Percentiles rank a stretch among this genome's conserved stretches.
phyloP scores from a whole-genome alignment of 1,139 yeast genomes.

The Yamadazyma songkhlaensis region DNA sequence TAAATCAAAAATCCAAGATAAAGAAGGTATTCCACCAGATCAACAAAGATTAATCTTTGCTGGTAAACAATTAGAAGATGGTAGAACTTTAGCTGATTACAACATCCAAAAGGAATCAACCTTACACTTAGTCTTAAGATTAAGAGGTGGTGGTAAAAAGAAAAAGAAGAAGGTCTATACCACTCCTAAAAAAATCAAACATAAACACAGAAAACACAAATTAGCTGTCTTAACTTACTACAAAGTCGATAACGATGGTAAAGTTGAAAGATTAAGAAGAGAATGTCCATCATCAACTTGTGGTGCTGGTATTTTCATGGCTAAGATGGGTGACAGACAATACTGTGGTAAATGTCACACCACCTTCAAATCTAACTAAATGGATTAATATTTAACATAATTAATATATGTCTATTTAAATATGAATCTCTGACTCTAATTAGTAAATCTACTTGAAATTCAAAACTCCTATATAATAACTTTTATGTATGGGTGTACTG shows the following conservation, averaged over 20 bases:
- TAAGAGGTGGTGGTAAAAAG: constrained; percentile 99
- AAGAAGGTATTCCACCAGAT: constrained; percentile 99
- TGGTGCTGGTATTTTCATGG: constrained; percentile 99
- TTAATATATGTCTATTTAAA: constrained; percentile 1
- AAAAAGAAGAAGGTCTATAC: constrained; percentile 99
- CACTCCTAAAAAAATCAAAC: constrained; percentile 99
- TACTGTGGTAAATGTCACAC: constrained; percentile 99
- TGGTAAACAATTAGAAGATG: constrained; percentile 99
- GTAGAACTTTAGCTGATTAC: constrained; percentile 98
- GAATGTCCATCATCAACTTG: constrained; percentile 93
- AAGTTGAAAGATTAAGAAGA: constrained; percentile 98
- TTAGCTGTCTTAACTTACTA: constrained; percentile 99
- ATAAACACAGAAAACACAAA: constrained; percentile 99
- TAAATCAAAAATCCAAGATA: constrained; percentile 99
- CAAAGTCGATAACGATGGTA: constrained; percentile 98
- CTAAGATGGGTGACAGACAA: constrained; percentile 98
- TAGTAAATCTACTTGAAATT: too few species aligned
- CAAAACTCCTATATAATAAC: too few species aligned
- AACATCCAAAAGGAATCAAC: constrained; percentile 99
- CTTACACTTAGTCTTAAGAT: constrained; percentile 94
- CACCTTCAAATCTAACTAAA: constrained; percentile 67
- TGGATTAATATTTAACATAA: constrained; percentile 9
- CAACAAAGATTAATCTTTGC: constrained; percentile 99
- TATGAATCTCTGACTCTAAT: too few species aligned
- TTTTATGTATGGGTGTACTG: too few species aligned